A percentile compares a stretch with the other conserved stretches of the same genome.
These are phyloP conservation scores for button mushroom (Agaricus bisporus) DNA, from an alignment of 768 basidiomycete species.

Conservation along the genomic window DNA sequence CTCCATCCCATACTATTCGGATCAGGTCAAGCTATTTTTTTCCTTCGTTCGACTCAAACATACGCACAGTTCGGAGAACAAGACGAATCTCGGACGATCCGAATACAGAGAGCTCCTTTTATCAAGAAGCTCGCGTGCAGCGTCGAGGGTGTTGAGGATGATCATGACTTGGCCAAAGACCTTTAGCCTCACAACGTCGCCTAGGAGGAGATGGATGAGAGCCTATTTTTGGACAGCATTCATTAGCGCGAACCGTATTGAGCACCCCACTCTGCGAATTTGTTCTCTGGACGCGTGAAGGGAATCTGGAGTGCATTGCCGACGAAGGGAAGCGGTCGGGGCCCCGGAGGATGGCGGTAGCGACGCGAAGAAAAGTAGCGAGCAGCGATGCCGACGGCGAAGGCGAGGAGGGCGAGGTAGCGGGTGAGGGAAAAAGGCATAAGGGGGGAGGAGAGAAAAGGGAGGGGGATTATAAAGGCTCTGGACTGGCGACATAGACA, in stretches of 20 bases:
- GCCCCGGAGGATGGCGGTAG: constrained; percentile 39
- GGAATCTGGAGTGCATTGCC: constrained; percentile 45
- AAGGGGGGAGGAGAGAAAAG: constrained; percentile 7
- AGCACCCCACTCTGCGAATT: constrained; percentile 34
- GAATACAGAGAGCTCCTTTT: constrained; percentile 51
- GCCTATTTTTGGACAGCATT: not conserved
- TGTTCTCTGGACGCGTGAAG: constrained; percentile 28
- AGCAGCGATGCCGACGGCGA: constrained; percentile 17
- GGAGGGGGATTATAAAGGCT: constrained; percentile 14
- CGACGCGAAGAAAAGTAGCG: constrained; percentile 18
- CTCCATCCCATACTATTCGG: constrained; percentile 42
- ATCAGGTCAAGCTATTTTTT: constrained; percentile 1
- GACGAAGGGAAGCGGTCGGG: constrained; percentile 36
- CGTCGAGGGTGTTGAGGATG: constrained; percentile 41
- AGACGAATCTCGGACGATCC: constrained; percentile 41
- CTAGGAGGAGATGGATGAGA: constrained; percentile 19
- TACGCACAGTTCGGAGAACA: constrained; percentile 41
- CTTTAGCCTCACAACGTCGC: constrained; percentile 35
- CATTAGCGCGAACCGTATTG: constrained; percentile 33
- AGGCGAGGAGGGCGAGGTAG: constrained; percentile 16
- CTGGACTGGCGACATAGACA: constrained; percentile 15
- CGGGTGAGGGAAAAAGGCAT: constrained; percentile 12
- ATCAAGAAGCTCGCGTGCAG: constrained; percentile 43
- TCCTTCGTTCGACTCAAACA: too few species aligned
- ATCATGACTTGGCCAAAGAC: constrained; percentile 42